Percentiles rank a stretch among this genome's conserved stretches.
Conservation (phyloP, 176 grass and related monocot species). For the Dendrocalamus sinicus region DNA sequence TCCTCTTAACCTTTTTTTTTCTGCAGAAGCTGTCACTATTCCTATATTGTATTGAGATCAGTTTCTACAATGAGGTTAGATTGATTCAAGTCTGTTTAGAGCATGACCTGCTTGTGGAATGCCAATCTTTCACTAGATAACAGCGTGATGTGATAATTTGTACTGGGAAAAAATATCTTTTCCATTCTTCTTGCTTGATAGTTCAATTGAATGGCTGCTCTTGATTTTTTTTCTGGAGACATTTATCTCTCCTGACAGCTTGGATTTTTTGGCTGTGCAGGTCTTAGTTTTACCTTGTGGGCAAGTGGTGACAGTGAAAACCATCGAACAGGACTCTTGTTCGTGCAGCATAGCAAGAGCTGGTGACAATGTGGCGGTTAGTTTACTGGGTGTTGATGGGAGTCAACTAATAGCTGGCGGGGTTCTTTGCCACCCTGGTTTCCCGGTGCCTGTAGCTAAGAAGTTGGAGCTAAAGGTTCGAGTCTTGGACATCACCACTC, state of each 20-base stretch:
- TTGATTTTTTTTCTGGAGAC: not conserved
- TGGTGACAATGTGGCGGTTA: constrained; percentile 81
- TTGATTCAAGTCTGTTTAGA: constrained; percentile 32
- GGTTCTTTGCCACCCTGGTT: constrained; percentile 84
- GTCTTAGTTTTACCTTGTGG: constrained; percentile 79
- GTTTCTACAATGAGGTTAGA: constrained; percentile 10
- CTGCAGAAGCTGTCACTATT: constrained; percentile 2
- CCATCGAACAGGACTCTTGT: constrained; percentile 77
- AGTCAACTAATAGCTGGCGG: constrained; percentile 71
- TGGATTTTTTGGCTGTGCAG: constrained; percentile 53
- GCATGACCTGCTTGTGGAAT: constrained; percentile 21
- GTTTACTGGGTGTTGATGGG: constrained; percentile 63
- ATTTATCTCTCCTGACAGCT: constrained; percentile 36
- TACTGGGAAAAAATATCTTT: not conserved
- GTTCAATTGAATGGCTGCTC: constrained; percentile 20
- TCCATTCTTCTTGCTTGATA: constrained; percentile 7
- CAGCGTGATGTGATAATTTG: constrained; percentile 15
- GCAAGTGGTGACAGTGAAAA: constrained; percentile 63
- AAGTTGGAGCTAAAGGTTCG: constrained; percentile 78
- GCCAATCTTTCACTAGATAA: constrained; percentile 12
- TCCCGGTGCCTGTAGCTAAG: constrained; percentile 60
- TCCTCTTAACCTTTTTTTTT: not conserved
- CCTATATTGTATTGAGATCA: constrained; percentile 2
- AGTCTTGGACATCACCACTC: constrained; percentile 70
- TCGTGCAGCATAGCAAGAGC: constrained; percentile 75